These are phyloP conservation scores for Diaporthe sp. DNA, from an alignment of 2,329 filamentous ascomycete species.

Conservation along the genomic window DNA sequence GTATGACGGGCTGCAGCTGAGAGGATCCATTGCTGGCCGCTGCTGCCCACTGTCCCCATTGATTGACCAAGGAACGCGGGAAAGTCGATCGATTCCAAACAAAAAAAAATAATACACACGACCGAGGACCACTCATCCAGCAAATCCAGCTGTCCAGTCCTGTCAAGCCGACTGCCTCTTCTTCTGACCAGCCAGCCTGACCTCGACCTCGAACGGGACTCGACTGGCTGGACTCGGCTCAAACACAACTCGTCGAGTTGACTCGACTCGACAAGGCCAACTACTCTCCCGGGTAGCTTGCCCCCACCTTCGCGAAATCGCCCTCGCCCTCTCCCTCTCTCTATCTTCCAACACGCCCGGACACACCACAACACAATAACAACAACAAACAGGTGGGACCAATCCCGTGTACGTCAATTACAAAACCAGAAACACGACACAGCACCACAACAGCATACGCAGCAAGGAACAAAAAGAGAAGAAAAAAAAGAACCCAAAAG, in stretches of 20 bases:
- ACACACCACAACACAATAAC: conserved; percentile 10
- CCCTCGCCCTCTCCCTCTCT: conserved; percentile 6
- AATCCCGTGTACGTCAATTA: conserved; percentile 16
- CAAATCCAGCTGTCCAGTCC: conserved; percentile 21
- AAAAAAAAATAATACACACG: conserved; percentile 26
- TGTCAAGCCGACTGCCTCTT: conserved; percentile 25
- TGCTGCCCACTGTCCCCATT: conserved; percentile 28
- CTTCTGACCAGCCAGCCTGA: conserved; percentile 2
- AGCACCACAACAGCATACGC: background rate
- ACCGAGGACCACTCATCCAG: conserved; percentile 10
- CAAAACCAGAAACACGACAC: background rate
- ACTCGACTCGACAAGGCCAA: conserved; percentile 14
- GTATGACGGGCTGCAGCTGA: conserved; percentile 32
- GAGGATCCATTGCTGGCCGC: conserved; percentile 35
- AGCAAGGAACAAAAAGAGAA: background rate
- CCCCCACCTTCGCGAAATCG: conserved; percentile 15
- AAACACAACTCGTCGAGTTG: conserved; percentile 6
- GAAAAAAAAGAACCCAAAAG: background rate
- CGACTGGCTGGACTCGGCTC: conserved; percentile 18
- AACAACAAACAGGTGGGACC: conserved; percentile 29
- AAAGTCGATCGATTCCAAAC: conserved; percentile 42
- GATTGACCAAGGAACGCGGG: conserved; percentile 41
- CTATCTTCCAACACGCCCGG: conserved; percentile 8
- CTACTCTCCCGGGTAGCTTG: conserved; percentile 1
- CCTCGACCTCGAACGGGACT: conserved; percentile 7